Conservation (phyloP, 495 filamentous ascomycete genomes). For the Cercophora newfieldiana region DNA sequence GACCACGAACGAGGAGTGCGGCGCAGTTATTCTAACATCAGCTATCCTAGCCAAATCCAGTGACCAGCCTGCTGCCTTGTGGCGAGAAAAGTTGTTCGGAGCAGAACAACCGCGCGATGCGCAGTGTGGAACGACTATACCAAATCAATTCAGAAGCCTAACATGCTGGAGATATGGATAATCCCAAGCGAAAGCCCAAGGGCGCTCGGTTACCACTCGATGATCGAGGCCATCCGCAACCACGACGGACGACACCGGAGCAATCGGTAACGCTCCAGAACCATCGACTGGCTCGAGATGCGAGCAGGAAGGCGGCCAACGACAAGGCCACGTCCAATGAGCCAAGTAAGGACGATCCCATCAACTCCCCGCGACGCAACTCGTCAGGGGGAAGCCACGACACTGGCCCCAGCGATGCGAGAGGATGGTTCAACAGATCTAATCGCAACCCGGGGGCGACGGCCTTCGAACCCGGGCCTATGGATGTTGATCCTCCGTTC, state of each 20-base stretch:
- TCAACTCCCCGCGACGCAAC: slow-evolving; percentile 31
- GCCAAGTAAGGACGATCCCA: too few species aligned
- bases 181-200: slow-evolving; percentile 9
- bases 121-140: background rate
- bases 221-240: slow-evolving; percentile 37
- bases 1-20: background rate
- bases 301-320: slow-evolving; percentile 19
- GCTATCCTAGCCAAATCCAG: background rate
- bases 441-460: slow-evolving; percentile 40
- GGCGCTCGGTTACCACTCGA: slow-evolving; percentile 31
- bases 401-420: slow-evolving; percentile 41
- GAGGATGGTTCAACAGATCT: slow-evolving; percentile 49
- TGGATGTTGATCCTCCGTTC: slow-evolving; percentile 58
- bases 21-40: background rate
- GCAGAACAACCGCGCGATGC: background rate
- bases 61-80: background rate
- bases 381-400: slow-evolving; percentile 46
- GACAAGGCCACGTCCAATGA: background rate
- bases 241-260: slow-evolving; percentile 40
- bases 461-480: slow-evolving; percentile 32
- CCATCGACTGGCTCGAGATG: slow-evolving; percentile 43
- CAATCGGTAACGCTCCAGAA: slow-evolving; percentile 43
- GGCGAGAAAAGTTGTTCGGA: background rate
- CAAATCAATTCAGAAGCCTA: slow-evolving; percentile 1
- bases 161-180: slow-evolving; percentile 28